These are phyloP conservation scores for Stipa capillata DNA, from an alignment of 176 grass and related monocot species.

Conservation along the genomic window DNA sequence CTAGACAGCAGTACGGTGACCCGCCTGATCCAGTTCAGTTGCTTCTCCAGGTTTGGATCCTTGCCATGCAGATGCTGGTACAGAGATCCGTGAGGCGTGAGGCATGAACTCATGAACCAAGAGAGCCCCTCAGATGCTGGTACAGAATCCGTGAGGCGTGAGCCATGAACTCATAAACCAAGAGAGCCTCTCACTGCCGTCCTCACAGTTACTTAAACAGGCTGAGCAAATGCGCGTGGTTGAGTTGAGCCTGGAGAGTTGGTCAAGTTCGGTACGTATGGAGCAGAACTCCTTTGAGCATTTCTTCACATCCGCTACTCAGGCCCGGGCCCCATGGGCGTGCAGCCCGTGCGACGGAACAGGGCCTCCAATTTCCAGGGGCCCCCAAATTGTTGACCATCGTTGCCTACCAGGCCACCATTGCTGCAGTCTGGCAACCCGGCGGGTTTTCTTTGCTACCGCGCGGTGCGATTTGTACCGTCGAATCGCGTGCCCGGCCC, in stretches of 20 bases:
- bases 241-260: conserved; percentile 91
- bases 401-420: too few species aligned
- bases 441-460: too few species aligned
- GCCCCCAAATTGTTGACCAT: too few species aligned
- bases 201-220: conserved; percentile 92
- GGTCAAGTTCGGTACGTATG: conserved; percentile 87
- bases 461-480: too few species aligned
- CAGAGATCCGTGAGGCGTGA: conserved; percentile 90
- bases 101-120: conserved; percentile 98
- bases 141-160: conserved; percentile 91
- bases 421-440: too few species aligned
- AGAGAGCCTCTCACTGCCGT: conserved; percentile 78
- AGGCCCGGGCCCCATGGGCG: too few species aligned
- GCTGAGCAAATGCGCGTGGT: conserved; percentile 93
- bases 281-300: conserved; percentile 93
- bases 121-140: conserved; percentile 82
- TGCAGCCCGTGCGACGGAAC: too few species aligned
- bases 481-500: too few species aligned
- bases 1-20: conserved; percentile 96
- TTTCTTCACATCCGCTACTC: conserved; percentile 91
- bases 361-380: too few species aligned
- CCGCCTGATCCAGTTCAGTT: conserved; percentile 69
- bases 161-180: conserved; percentile 99
- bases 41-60: conserved; percentile 56
- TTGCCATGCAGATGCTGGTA: conserved; percentile 88